Evolutionary conservation across 148 eudicot species (phyloP).

Genomic region (Agrostemma githago): DNA sequence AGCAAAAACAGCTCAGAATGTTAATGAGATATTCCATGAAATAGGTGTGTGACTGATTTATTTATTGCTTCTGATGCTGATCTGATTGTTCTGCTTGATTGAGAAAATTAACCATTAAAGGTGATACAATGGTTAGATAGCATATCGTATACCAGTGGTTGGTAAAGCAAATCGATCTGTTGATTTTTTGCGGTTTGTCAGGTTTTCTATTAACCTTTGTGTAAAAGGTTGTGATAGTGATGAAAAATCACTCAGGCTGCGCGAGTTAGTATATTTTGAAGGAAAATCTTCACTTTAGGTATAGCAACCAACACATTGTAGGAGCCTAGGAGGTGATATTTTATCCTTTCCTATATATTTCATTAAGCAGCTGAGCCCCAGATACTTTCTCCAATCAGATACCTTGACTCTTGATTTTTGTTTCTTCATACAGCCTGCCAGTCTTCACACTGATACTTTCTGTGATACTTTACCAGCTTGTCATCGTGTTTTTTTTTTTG

Average conservation of each 20-base stretch:
- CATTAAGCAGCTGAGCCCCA: background rate
- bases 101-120: background rate
- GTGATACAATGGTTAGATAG: background rate
- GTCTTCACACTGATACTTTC: background rate
- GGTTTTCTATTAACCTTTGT: background rate
- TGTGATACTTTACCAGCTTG: background rate
- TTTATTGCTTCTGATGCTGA: background rate
- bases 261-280: background rate
- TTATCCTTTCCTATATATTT: background rate
- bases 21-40: conserved; percentile 77
- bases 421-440: background rate
- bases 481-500: background rate
- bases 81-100: background rate
- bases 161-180: background rate
- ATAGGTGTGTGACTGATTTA: conserved; percentile 47
- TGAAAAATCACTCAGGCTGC: background rate
- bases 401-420: background rate
- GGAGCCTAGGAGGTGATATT: background rate
- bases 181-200: background rate
- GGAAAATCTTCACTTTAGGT: background rate
- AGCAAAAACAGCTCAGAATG: conserved; percentile 89
- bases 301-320: background rate
- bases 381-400: background rate
- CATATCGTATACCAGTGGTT: background rate
- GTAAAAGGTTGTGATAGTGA: background rate